Conservation (phyloP, 164 flowering plant species). For the Aristolochia californica region DNA sequence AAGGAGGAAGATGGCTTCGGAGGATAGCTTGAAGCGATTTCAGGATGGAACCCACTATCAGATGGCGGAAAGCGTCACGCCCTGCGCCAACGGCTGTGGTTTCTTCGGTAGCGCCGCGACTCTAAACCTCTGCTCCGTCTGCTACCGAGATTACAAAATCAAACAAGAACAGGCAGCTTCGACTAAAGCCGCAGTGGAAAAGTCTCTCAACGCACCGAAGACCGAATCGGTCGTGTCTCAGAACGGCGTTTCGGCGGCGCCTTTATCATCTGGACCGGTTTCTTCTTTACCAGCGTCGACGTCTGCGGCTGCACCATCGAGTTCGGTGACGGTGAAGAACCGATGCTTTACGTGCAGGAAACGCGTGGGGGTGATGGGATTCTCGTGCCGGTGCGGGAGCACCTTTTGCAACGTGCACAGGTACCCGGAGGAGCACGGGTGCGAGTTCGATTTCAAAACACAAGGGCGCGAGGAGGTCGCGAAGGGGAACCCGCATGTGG, state of each 20-base stretch:
- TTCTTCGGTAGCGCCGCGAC: constrained; percentile 15
- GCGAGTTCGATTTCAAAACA: constrained; percentile 19
- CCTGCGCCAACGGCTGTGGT: constrained; percentile 14
- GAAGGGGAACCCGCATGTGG: constrained; percentile 17
- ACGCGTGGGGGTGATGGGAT: constrained; percentile 14
- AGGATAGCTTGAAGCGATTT: constrained; percentile 2
- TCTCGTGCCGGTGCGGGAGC: constrained; percentile 24
- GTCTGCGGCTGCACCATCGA: no score
- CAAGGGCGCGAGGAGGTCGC: constrained; percentile 19
- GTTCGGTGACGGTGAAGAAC: neutral
- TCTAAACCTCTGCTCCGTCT: constrained; percentile 11
- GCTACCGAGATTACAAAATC: constrained; percentile 8
- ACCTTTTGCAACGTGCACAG: constrained; percentile 22
- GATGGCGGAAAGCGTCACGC: constrained; percentile 7
- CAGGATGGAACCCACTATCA: constrained; percentile 2
- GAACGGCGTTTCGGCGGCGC: neutral
- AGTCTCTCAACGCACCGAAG: constrained; percentile 1
- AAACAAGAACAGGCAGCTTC: constrained; percentile 7
- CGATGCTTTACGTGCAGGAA: constrained; percentile 11
- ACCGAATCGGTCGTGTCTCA: neutral
- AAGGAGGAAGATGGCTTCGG: constrained; percentile 4
- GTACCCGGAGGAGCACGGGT: constrained; percentile 21
- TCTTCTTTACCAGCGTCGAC: neutral
- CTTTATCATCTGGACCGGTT: neutral
- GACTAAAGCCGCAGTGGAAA: constrained; percentile 9